phyloP scores from a whole-genome alignment of 352 stramenopile species.

The Peronospora belbahrii region DNA sequence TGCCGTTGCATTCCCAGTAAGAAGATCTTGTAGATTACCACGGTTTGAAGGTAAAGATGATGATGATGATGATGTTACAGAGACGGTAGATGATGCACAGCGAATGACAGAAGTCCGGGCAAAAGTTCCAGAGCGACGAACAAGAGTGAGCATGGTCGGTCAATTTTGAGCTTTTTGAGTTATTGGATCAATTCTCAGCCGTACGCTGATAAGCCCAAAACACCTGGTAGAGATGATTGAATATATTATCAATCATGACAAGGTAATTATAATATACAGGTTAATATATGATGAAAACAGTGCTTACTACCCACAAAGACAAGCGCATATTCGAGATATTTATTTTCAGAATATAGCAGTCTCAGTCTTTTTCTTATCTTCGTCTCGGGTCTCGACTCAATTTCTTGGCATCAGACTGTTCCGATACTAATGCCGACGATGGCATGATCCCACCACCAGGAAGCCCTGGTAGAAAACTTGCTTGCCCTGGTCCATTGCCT shows the following conservation, averaged over 20 bases:
- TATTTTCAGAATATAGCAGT: too few relatives aligned
- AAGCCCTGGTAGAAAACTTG: slow-evolving; percentile 5
- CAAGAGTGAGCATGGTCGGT: slow-evolving; percentile 34
- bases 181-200: slow-evolving; percentile 17
- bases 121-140: slow-evolving; percentile 28
- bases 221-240: slow-evolving; percentile 1
- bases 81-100: slow-evolving; percentile 19
- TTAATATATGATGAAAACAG: too few relatives aligned
- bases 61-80: slow-evolving; percentile 16
- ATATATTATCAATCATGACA: neutral
- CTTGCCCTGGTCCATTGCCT: neutral
- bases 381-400: slow-evolving; percentile 21
- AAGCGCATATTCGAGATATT: too few relatives aligned
- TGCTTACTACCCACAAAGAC: too few relatives aligned
- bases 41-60: slow-evolving; percentile 33
- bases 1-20: slow-evolving; percentile 55
- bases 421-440: slow-evolving; percentile 6
- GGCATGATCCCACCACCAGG: slow-evolving; percentile 1
- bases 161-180: neutral
- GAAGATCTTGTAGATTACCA: slow-evolving; percentile 63
- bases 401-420: slow-evolving; percentile 25
- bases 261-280: neutral
- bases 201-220: slow-evolving; percentile 17
- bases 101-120: slow-evolving; percentile 16
- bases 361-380: too few relatives aligned